phyloP scores from a whole-genome alignment of 2,329 filamentous ascomycete species.

The Colletotrichum australisinense region DNA sequence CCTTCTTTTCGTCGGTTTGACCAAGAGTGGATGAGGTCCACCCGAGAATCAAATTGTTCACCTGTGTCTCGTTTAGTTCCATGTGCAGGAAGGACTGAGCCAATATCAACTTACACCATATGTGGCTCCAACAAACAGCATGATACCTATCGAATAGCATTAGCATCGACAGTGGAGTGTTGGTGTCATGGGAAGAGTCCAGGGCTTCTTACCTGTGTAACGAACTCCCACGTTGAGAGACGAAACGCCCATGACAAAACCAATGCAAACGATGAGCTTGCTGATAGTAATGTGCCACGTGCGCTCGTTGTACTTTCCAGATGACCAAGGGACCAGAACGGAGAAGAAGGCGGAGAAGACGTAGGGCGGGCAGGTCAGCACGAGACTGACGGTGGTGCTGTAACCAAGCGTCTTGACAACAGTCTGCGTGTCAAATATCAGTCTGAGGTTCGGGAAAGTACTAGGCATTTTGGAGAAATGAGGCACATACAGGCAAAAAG shows the following conservation, averaged over 20 bases:
- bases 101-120: slow-evolving; percentile 37
- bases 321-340: slow-evolving; percentile 52
- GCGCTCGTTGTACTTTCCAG: slow-evolving; percentile 58
- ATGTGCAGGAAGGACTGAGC: not conserved
- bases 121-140: slow-evolving; percentile 48
- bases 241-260: slow-evolving; percentile 38
- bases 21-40: slow-evolving; percentile 54
- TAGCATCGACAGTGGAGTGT: not conserved
- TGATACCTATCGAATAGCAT: slow-evolving; percentile 39
- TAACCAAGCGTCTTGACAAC: slow-evolving; percentile 57
- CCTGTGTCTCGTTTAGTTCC: not conserved
- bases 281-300: slow-evolving; percentile 59
- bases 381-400: slow-evolving; percentile 55
- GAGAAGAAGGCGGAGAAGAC: slow-evolving; percentile 52
- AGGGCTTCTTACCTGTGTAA: not conserved
- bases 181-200: not conserved
- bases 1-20: slow-evolving; percentile 60
- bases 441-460: not conserved
- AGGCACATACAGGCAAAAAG: slow-evolving; percentile 39
- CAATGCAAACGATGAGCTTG: slow-evolving; percentile 53
- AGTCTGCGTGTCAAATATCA: slow-evolving; percentile 15
- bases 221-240: slow-evolving; percentile 38
- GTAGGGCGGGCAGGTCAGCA: slow-evolving; percentile 60
- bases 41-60: slow-evolving; percentile 57
- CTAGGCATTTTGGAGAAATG: not conserved